These are phyloP conservation scores for Colletotrichum orbiculare DNA, from an alignment of 2,329 filamentous ascomycete species.

Conservation along the genomic window DNA sequence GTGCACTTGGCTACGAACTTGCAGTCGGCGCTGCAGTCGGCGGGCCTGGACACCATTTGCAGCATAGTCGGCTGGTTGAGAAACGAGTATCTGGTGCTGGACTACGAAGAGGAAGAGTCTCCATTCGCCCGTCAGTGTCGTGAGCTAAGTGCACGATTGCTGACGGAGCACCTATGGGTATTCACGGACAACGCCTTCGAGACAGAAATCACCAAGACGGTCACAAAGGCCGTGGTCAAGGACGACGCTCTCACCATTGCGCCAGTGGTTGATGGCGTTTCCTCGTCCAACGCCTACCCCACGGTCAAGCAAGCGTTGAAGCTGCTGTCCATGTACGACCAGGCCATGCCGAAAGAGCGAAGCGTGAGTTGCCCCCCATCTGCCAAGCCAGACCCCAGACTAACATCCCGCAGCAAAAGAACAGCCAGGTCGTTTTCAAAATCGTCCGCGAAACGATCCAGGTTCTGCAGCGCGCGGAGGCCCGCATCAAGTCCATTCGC, in stretches of 20 bases:
- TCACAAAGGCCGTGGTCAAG: slow-evolving; percentile 59
- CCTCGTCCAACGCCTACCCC: slow-evolving; percentile 68
- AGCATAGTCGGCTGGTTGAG: slow-evolving; percentile 68
- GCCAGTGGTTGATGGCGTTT: slow-evolving; percentile 58
- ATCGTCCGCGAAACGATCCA: slow-evolving; percentile 92
- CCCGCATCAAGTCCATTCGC: slow-evolving; percentile 72
- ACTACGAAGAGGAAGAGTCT: slow-evolving; percentile 67
- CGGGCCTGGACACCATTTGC: slow-evolving; percentile 62
- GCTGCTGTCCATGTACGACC: slow-evolving; percentile 71
- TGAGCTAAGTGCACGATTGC: slow-evolving; percentile 65
- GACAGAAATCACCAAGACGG: slow-evolving; percentile 64
- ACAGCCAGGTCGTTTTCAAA: slow-evolving; percentile 67
- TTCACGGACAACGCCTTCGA: slow-evolving; percentile 67
- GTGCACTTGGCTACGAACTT: slow-evolving; percentile 61
- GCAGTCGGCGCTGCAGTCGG: slow-evolving; percentile 59
- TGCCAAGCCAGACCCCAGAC: not conserved
- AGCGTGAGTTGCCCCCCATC: slow-evolving; percentile 57
- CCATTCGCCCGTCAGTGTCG: slow-evolving; percentile 64
- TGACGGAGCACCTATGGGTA: slow-evolving; percentile 68
- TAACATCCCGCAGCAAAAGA: slow-evolving; percentile 53
- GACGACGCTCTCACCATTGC: slow-evolving; percentile 63
- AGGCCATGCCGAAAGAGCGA: slow-evolving; percentile 72
- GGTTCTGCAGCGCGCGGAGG: slow-evolving; percentile 82
- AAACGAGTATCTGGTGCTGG: slow-evolving; percentile 66
- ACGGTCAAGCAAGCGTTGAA: slow-evolving; percentile 68